These are phyloP conservation scores for Zymoseptoria tritici DNA, from an alignment of 2,329 filamentous ascomycete species.

Conservation along the genomic window DNA sequence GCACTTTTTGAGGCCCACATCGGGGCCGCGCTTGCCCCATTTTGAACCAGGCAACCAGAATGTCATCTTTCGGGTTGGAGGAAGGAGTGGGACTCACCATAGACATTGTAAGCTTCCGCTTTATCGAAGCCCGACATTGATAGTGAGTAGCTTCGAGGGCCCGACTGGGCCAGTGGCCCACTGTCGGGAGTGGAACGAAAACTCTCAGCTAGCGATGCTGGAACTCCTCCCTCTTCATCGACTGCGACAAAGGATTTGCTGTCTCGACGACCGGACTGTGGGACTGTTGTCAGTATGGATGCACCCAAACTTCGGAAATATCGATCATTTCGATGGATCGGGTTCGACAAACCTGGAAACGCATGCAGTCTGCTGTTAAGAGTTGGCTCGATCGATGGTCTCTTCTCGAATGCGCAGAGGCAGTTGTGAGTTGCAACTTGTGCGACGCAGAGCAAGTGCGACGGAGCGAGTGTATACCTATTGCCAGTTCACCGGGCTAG, in stretches of 20 bases:
- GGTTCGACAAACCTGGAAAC: conserved; percentile 27
- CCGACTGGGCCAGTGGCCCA: conserved; percentile 47
- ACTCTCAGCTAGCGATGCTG: conserved; percentile 25
- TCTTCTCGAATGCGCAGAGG: conserved; percentile 8
- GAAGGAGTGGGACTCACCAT: conserved; percentile 56
- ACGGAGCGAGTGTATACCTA: conserved; percentile 11
- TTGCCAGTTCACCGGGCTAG: conserved; percentile 13
- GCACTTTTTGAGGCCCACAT: conserved; percentile 13
- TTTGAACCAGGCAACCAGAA: conserved; percentile 3
- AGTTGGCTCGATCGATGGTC: conserved; percentile 1
- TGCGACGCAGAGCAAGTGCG: conserved; percentile 26
- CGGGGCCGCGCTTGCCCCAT: conserved; percentile 5
- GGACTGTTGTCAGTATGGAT: conserved; percentile 1
- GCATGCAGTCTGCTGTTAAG: conserved; percentile 25
- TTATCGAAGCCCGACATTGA: conserved; percentile 81
- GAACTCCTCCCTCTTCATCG: conserved; percentile 30
- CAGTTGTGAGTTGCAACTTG: conserved; percentile 27
- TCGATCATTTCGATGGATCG: conserved; percentile 8
- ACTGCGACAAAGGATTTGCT: conserved; percentile 26
- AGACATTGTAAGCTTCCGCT: conserved; percentile 64
- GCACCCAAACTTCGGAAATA: conserved; percentile 1
- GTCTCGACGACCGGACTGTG: conserved; percentile 19
- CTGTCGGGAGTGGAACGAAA: conserved; percentile 37
- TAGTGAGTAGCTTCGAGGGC: conserved; percentile 40
- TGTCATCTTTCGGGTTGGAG: conserved; percentile 2